Percentiles rank a stretch among this genome's conserved stretches.
phyloP scores from a whole-genome alignment of 2,329 filamentous ascomycete genomes.

The Didymella segeticola region DNA sequence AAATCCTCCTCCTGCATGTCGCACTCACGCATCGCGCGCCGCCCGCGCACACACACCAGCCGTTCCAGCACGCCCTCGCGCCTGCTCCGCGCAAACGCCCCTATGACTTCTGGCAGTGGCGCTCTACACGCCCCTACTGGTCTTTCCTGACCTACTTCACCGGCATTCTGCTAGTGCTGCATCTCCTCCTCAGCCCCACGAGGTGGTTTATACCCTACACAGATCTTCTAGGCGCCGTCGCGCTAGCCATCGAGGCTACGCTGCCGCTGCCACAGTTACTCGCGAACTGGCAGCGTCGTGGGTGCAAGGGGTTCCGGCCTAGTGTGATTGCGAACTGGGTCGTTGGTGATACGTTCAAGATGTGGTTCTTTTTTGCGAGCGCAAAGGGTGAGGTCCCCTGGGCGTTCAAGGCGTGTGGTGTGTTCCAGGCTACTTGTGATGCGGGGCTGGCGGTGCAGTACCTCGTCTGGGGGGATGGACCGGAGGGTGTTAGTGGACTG shows the following conservation, averaged over 20 bases:
- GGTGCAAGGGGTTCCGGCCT: constrained; percentile 78
- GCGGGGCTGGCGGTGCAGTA: constrained; percentile 77
- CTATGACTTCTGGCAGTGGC: constrained; percentile 86
- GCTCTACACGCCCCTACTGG: constrained; percentile 79
- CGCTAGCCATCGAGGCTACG: constrained; percentile 79
- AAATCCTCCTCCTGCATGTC: constrained; percentile 66
- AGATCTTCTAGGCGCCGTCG: constrained; percentile 72
- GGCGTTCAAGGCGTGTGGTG: constrained; percentile 82
- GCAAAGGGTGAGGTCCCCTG: constrained; percentile 71
- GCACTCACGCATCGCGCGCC: constrained; percentile 63
- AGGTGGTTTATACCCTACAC: constrained; percentile 71
- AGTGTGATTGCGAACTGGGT: constrained; percentile 81
- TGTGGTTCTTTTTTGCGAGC: constrained; percentile 77
- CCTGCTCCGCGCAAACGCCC: constrained; percentile 59
- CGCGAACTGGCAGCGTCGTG: constrained; percentile 70
- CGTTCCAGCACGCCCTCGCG: constrained; percentile 64
- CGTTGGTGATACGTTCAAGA: constrained; percentile 82
- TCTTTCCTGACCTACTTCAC: constrained; percentile 75
- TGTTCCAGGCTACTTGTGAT: constrained; percentile 83
- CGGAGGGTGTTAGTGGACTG: constrained; percentile 13
- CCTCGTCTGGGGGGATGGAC: constrained; percentile 47
- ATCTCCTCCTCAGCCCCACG: constrained; percentile 69
- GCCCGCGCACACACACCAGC: constrained; percentile 53
- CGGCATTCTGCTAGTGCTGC: constrained; percentile 65
- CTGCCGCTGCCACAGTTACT: constrained; percentile 81